A percentile compares a stretch with the other conserved stretches of the same genome.
Evolutionary conservation across 2,329 filamentous ascomycete genomes (phyloP).

Genomic region (Ceratocystis alfenasii): DNA sequence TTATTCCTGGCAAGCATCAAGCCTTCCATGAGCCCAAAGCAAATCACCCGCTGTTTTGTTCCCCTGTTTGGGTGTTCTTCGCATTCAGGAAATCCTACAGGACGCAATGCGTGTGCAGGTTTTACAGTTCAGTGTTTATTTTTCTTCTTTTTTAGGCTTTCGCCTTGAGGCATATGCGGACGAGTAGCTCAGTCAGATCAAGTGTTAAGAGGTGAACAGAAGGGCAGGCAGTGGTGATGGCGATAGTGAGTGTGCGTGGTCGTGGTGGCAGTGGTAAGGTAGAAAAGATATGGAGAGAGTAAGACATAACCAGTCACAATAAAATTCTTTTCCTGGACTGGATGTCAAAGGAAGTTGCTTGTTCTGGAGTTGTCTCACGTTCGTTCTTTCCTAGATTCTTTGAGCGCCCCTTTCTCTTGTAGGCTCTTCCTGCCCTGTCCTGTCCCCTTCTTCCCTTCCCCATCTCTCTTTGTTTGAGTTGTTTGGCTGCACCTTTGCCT

Average conservation of each 20-base stretch:
- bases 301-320: neutral
- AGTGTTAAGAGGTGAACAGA: neutral
- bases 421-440: neutral
- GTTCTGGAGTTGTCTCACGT: conserved; percentile 3
- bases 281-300: neutral
- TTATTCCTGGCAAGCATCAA: conserved; percentile 3
- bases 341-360: conserved; percentile 4
- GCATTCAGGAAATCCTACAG: neutral
- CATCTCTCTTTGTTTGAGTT: neutral
- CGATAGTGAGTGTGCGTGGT: neutral
- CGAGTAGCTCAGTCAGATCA: neutral
- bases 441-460: neutral
- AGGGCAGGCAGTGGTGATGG: neutral
- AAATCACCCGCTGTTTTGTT: conserved; percentile 4
- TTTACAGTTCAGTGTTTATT: neutral
- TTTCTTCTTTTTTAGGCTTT: neutral
- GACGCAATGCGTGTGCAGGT: neutral
- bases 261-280: neutral
- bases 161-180: neutral
- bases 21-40: neutral
- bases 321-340: neutral
- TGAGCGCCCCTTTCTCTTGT: neutral
- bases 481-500: neutral
- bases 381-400: conserved; percentile 11
- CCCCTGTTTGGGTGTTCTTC: neutral